A percentile compares a stretch with the other conserved stretches of the same genome.
Evolutionary conservation across 2,329 filamentous ascomycete species (phyloP).

Genomic region (Ophiocordyceps camponoti-floridani): DNA sequence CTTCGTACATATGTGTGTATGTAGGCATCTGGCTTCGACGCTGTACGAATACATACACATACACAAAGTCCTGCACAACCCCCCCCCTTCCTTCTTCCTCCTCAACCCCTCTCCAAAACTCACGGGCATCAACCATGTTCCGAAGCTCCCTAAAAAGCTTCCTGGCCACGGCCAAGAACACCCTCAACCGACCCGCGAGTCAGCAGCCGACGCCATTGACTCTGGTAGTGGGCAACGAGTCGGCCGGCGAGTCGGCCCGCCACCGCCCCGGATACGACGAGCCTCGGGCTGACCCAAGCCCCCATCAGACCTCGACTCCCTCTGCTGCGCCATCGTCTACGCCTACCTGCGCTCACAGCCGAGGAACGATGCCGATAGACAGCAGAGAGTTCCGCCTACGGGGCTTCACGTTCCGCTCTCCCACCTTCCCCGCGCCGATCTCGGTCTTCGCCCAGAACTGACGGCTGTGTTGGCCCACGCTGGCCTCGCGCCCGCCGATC

Average conservation of each 20-base stretch:
- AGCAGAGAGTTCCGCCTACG: not conserved
- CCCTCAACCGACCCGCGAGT: constrained; percentile 23
- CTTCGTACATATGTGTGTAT: too few relatives aligned
- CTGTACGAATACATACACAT: too few relatives aligned
- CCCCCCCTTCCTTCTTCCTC: too few relatives aligned
- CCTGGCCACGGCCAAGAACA: constrained; percentile 28
- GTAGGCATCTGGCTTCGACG: too few relatives aligned
- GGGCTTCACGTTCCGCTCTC: constrained; percentile 52
- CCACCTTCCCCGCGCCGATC: constrained; percentile 50
- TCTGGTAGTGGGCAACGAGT: constrained; percentile 51
- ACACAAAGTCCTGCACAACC: too few relatives aligned
- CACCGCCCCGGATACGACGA: not conserved
- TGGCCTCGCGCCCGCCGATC: constrained; percentile 37
- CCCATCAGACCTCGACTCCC: constrained; percentile 69
- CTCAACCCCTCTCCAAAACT: not conserved
- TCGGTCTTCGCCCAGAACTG: constrained; percentile 58
- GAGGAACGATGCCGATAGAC: too few relatives aligned
- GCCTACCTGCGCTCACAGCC: constrained; percentile 54
- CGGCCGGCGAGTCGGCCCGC: constrained; percentile 30
- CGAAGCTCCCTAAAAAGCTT: constrained; percentile 29
- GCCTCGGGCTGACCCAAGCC: too few relatives aligned
- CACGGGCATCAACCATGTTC: not conserved
- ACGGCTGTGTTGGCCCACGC: constrained; percentile 43
- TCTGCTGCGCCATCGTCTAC: constrained; percentile 55
- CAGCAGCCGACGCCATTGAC: constrained; percentile 31